Percentiles rank a stretch among this genome's conserved stretches.
Evolutionary conservation across 2,329 filamentous ascomycete genomes (phyloP).

Genomic region (Fusarium neocosmosporiellum): DNA sequence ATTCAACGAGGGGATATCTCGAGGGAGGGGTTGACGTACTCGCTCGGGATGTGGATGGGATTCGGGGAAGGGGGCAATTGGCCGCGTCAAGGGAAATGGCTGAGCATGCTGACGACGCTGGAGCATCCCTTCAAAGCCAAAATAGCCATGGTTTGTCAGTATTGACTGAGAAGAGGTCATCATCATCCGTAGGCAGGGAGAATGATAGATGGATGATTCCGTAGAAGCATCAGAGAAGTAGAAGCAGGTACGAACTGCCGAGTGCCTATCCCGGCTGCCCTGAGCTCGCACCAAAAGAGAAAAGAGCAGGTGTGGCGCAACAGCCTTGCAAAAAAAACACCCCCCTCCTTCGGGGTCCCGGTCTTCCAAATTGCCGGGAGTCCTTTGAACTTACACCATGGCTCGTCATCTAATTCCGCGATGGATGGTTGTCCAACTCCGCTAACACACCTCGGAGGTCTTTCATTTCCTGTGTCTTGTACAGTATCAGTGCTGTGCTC

Average conservation of each 20-base stretch:
- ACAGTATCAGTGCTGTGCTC: too few species aligned
- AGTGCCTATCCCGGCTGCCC: slow-evolving; percentile 13
- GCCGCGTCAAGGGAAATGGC: slow-evolving; percentile 23
- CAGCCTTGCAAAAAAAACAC: slow-evolving; percentile 14
- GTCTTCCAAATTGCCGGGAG: slow-evolving; percentile 21
- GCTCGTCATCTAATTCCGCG: slow-evolving; percentile 1
- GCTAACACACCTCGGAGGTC: slow-evolving; percentile 1
- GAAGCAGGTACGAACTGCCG: slow-evolving; percentile 34
- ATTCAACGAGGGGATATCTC: neutral
- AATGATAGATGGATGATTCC: neutral
- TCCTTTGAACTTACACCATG: neutral
- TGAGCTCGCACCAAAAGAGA: neutral
- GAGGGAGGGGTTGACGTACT: neutral
- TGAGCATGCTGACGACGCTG: slow-evolving; percentile 32
- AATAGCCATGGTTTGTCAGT: neutral
- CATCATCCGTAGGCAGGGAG: neutral
- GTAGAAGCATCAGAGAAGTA: slow-evolving; percentile 28
- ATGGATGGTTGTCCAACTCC: neutral
- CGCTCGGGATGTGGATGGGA: slow-evolving; percentile 1
- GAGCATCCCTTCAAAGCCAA: neutral
- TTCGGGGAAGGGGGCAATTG: neutral
- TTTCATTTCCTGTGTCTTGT: neutral
- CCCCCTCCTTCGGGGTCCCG: slow-evolving; percentile 27
- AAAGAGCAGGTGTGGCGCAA: slow-evolving; percentile 23
- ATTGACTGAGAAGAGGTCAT: neutral